Conservation (phyloP, 768 basidiomycete species). For the Hypholoma fasciculare region DNA sequence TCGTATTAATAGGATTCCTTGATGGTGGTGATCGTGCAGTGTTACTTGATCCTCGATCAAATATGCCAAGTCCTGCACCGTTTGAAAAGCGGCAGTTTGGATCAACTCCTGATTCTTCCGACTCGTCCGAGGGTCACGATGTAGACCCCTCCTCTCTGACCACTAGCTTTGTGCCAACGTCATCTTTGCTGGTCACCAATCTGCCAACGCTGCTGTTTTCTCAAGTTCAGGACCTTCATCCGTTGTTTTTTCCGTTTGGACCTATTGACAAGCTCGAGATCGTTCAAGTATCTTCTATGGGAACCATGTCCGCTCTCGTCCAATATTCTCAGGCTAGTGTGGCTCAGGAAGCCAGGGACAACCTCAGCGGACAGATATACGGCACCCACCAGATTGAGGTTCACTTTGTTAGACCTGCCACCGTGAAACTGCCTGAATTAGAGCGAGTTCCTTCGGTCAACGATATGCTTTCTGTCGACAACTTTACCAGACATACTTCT, state of each 20-base stretch:
- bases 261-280: slow-evolving; percentile 63
- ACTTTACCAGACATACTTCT: neutral
- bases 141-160: slow-evolving; percentile 30
- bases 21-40: slow-evolving; percentile 80
- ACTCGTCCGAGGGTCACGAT: slow-evolving; percentile 32
- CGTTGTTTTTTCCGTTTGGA: slow-evolving; percentile 75
- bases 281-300: slow-evolving; percentile 34
- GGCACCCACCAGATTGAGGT: slow-evolving; percentile 41
- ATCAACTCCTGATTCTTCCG: slow-evolving; percentile 31
- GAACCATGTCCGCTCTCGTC: slow-evolving; percentile 58
- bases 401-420: slow-evolving; percentile 28
- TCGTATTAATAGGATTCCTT: slow-evolving; percentile 56
- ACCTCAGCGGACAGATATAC: slow-evolving; percentile 64
- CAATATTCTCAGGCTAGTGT: slow-evolving; percentile 55
- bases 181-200: slow-evolving; percentile 61
- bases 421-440: slow-evolving; percentile 1
- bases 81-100: slow-evolving; percentile 22
- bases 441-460: neutral
- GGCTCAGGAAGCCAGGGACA: slow-evolving; percentile 66
- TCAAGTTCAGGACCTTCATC: slow-evolving; percentile 64
- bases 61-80: slow-evolving; percentile 23
- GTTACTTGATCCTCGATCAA: slow-evolving; percentile 51
- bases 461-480: slow-evolving; percentile 2
- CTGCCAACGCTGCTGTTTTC: slow-evolving; percentile 69
- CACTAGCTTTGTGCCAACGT: slow-evolving; percentile 41